These are phyloP conservation scores for Claviceps cyperi DNA, from an alignment of 2,329 filamentous ascomycete species.

Conservation along the genomic window DNA sequence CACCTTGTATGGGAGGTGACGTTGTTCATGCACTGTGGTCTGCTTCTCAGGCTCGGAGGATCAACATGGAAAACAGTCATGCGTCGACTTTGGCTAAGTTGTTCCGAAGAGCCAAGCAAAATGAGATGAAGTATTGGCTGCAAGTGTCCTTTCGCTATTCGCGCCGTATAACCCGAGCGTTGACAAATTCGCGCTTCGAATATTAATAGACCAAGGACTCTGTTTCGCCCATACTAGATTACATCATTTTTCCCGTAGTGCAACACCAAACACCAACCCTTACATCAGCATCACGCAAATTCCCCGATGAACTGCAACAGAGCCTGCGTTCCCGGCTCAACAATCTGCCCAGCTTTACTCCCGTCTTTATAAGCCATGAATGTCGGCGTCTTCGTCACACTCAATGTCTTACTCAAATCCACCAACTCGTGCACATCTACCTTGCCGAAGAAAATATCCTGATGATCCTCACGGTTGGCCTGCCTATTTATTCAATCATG, in stretches of 20 bases:
- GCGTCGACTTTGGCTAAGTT: no score
- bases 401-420: neutral
- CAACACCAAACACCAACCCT: neutral
- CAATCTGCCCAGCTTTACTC: neutral
- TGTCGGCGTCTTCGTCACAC: constrained; percentile 1
- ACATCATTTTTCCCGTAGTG: no score
- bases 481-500: neutral
- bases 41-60: neutral
- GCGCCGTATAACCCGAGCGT: no score
- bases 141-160: no score
- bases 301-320: constrained; percentile 2
- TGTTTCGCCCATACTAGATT: no score
- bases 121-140: no score
- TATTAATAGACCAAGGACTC: no score
- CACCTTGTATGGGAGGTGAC: neutral
- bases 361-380: constrained; percentile 3
- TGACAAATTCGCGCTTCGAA: no score
- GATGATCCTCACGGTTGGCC: constrained; percentile 2
- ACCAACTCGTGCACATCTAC: constrained; percentile 3
- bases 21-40: neutral
- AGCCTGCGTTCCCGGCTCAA: constrained; percentile 3
- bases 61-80: no score
- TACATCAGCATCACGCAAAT: neutral
- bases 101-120: no score
- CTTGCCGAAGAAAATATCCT: constrained; percentile 1